Evolutionary conservation across 345 rosid genomes (phyloP), one percentile per base, ranked within the genome.

Genomic region (Cochlearia excelsa): DNA sequence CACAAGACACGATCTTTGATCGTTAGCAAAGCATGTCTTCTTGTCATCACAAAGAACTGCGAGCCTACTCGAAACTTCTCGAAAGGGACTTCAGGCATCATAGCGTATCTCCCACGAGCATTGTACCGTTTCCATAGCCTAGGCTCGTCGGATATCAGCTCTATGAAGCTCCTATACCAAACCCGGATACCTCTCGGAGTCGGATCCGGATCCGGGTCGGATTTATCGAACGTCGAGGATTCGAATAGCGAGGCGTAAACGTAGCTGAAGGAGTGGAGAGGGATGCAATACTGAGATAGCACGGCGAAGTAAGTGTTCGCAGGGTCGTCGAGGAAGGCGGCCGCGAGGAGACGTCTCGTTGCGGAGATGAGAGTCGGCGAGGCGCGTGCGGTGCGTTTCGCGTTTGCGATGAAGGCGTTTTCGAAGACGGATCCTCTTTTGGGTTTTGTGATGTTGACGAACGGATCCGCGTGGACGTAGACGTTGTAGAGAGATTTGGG

Each of bases 331-430:
- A 93, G 73, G 64, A 93, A 58, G 23, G 99, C 99, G 7, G 77
- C 72, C 35, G 99, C 99, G 2, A 93, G 79, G 51, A 89, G 88
- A 48, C 96, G 90, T 63, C 97, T 80, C 28, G 92, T 84, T 72
- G 99, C 97, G 47, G 99, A 81, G 71, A 93, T 78, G 3, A 93
- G 80, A 1, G 99, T 89, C 1, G 99, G 85, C 16, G 99, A 93
- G 4, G 87, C 96, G 2, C 97, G 84, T 62, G 69, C 77, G 28
- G 99, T 93, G 27, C 77, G 86, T 52, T 85, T 89, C 7, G 95
- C 85, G 31, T 69, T 63, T 0, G 67, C 9, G 42, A 89, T 89
- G 77, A 85, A 81, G 0, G 74, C 74, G 45, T 75, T 67, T 3
- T 38, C 11, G 39, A 88, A 82, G 7, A 84, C 81, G 7, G 84